Conservation (phyloP, 2,329 filamentous ascomycete genomes). For the Exophiala xenobiotica region DNA sequence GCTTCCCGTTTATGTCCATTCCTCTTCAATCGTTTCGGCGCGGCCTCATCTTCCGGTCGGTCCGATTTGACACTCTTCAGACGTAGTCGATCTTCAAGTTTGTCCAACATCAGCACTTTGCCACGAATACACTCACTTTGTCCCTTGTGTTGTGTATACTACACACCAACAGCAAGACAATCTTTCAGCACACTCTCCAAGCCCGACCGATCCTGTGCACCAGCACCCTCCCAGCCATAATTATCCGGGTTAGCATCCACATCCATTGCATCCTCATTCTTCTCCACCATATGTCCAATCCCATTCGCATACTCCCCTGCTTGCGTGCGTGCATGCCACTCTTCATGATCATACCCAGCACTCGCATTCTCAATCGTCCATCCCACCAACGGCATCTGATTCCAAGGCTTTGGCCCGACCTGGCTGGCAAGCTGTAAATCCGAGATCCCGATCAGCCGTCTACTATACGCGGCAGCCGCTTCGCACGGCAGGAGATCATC, state of each 20-base stretch:
- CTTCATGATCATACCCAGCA: constrained; percentile 72
- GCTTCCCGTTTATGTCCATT: no score
- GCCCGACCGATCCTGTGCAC: not conserved
- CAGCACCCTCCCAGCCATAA: not conserved
- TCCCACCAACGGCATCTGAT: constrained; percentile 72
- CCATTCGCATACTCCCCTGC: constrained; percentile 5
- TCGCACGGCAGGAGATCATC: constrained; percentile 78
- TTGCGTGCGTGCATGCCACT: constrained; percentile 48
- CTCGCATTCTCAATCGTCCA: constrained; percentile 69
- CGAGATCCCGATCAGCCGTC: constrained; percentile 70
- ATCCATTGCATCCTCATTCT: constrained; percentile 29
- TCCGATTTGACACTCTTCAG: no score
- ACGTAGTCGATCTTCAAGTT: no score
- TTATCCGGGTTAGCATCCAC: not conserved
- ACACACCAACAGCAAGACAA: not conserved
- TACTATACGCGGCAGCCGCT: constrained; percentile 69
- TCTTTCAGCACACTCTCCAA: not conserved
- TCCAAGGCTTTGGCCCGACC: constrained; percentile 72
- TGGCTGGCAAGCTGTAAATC: constrained; percentile 76
- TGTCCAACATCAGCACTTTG: no score
- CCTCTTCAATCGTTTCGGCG: no score
- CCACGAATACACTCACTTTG: no score
- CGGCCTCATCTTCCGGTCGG: no score
- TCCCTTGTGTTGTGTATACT: not conserved
- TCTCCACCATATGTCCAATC: constrained; percentile 19